Evolutionary conservation across 768 basidiomycete species (phyloP), one percentile per base, ranked within the genome.

Genomic region (Mycena sanguinolenta): DNA sequence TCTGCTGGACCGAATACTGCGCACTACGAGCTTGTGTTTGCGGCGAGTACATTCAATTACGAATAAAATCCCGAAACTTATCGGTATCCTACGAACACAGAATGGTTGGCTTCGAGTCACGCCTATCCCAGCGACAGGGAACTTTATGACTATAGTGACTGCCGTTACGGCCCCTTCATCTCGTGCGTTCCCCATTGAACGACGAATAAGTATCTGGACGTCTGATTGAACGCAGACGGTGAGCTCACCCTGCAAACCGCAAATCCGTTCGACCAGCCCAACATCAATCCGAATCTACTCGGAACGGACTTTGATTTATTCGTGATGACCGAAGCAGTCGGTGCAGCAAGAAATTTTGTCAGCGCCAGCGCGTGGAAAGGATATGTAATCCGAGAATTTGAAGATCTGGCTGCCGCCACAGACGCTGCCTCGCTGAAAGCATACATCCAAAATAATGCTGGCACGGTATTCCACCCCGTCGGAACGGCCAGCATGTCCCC

Each of bases 281-380:
- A 79, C 34, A 79, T 82, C 32, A 72, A 82, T 65, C 78, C 76
- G 2, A 74, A 62, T 2, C 53, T 74, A 38, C 58, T 79, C 13
- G 59, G 38, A 0, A 58, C 73, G 36, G 61, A 71, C 14, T 77
- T 75, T 55, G 81, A 80, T 53, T 38, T 78, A 13, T 63, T 69
- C 49, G 73, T 75, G 8, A 77, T 83, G 77, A 71, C 71, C 6
- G 69, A 79, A 52, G 77, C 76, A 10, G 71, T 83, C 19, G 64
- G 75, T 46, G 75, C 65, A 23, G 76, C 74, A 6, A 25, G 60
- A 9, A 68, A 71, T 23, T 81, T 83, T 66, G 17, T 79, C 12
- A 55, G 75, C 9, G 78, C 78, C 0, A 42, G 74, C 25, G 73
- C 76, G 0, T 84, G 79, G 79, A 49, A 73, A 3, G 77, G 74